Conservation (phyloP, 176 grass and related monocot genomes). For the Puccinellia tenuiflora region DNA sequence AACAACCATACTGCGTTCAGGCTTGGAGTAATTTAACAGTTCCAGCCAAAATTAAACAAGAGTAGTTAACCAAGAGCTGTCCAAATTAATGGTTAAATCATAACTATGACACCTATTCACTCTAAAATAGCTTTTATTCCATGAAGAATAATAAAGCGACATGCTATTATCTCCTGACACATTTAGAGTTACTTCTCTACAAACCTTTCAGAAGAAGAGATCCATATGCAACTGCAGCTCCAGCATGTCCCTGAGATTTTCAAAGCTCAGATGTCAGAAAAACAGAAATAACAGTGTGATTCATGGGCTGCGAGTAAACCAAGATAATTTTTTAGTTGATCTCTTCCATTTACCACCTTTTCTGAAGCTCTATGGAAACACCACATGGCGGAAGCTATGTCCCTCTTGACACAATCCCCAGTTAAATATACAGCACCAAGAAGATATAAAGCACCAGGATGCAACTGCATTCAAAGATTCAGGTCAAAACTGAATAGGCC, state of each 20-base stretch:
- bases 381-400: conserved; percentile 87
- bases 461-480: conserved; percentile 56
- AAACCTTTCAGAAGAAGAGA: conserved; percentile 90
- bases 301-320: neutral
- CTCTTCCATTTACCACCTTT: conserved; percentile 45
- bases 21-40: neutral
- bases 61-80: neutral
- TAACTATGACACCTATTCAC: neutral
- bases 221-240: conserved; percentile 91
- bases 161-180: neutral
- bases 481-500: neutral
- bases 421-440: conserved; percentile 89
- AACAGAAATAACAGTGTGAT: conserved; percentile 3
- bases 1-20: neutral
- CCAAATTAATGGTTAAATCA: neutral
- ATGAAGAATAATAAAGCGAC: neutral
- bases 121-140: conserved; percentile 5
- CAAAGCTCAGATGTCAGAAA: conserved; percentile 15
- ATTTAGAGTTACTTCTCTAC: conserved; percentile 6
- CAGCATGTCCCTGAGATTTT: conserved; percentile 66
- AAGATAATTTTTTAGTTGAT: neutral
- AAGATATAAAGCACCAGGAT: conserved; percentile 91
- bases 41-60: neutral
- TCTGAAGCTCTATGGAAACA: conserved; percentile 93
- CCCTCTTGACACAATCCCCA: conserved; percentile 87